Evolutionary conservation across 164 flowering plant species (phyloP), one percentile per base, ranked within the genome.

Genomic region (Buxus sempervirens): DNA sequence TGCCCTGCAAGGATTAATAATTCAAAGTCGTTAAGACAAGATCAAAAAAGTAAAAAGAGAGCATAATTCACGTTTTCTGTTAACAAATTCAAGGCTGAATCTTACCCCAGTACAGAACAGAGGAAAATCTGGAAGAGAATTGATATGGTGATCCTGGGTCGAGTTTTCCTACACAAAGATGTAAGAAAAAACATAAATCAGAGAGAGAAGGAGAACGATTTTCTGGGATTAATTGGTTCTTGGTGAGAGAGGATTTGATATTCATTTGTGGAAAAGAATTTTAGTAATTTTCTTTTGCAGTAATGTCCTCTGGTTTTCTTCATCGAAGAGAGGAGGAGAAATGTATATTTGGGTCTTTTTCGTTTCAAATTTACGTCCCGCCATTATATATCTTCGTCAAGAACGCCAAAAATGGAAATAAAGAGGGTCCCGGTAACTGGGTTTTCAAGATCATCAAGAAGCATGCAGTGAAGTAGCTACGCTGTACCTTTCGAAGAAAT

Each of bases 51-150:
- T 10, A 4, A 9, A 4, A n/a, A n/a, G n/a, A n/a, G n/a, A n/a
- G n/a, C n/a, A n/a, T n/a, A n/a, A n/a, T n/a, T n/a, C n/a, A n/a
- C n/a, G n/a, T n/a, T n/a, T n/a, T n/a, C n/a, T n/a, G n/a, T n/a
- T n/a, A 28, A 8, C 23, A 24, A 60, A 36, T 24, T 12, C 32
- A 36, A 55, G 26, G 23, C 8, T 21, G 25, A 23, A 10, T 53
- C 78, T 80, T 72, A 86, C 96, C 96, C 96, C 20, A 88, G 73
- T 49, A 88, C 60, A 63, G 95, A 85, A 66, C 84, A 84, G 12
- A 83, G 49, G 62, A 87, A 75, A n/a, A 82, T 76, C 70, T 84
- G 84, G 67, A 84, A 75, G 20, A 84, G 76, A 42, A 82, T 63
- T 9, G 65, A 4, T 73, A 45, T 28, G 0, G 86, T 85, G 64